Evolutionary conservation across 1,284 basidiomycete species (phyloP).

Genomic region (Phaffia rhodozyma): DNA sequence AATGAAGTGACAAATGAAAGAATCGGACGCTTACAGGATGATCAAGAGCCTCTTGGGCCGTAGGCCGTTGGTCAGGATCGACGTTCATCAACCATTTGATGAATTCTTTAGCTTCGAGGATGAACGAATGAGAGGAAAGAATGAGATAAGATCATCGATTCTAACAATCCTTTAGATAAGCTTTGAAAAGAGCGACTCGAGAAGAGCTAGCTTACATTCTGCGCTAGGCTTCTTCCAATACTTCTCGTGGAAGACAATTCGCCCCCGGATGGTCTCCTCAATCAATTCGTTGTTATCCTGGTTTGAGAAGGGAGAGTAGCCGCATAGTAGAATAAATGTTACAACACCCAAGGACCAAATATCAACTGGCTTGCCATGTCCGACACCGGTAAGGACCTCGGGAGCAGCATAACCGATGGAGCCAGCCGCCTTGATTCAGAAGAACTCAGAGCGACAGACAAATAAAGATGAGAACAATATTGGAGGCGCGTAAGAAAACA

Average conservation of each 20-base stretch:
- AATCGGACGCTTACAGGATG: conserved; percentile 40
- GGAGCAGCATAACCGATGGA: conserved; percentile 90
- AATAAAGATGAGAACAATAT: no score
- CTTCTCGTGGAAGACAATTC: conserved; percentile 78
- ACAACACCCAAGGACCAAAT: conserved; percentile 93
- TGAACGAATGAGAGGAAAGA: conserved; percentile 4
- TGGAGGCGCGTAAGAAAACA: not conserved
- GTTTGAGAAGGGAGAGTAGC: conserved; percentile 84
- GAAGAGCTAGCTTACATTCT: conserved; percentile 42
- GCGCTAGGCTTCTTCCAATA: conserved; percentile 84
- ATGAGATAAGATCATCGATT: not conserved
- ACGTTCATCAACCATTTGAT: conserved; percentile 61
- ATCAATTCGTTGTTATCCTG: conserved; percentile 65
- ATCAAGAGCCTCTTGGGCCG: conserved; percentile 58
- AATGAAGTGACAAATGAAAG: conserved; percentile 5
- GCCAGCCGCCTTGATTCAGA: conserved; percentile 45
- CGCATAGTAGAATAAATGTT: conserved; percentile 82
- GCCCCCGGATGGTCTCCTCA: conserved; percentile 67
- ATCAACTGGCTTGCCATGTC: conserved; percentile 86
- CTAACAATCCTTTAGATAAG: not conserved
- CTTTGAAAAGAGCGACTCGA: conserved; percentile 9
- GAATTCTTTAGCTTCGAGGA: conserved; percentile 62
- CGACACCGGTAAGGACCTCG: conserved; percentile 70
- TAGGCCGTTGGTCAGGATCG: conserved; percentile 58
- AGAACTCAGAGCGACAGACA: not conserved